Base-by-base conservation (phyloP, 129 eudicot species). In the Artemisia annua region DNA sequence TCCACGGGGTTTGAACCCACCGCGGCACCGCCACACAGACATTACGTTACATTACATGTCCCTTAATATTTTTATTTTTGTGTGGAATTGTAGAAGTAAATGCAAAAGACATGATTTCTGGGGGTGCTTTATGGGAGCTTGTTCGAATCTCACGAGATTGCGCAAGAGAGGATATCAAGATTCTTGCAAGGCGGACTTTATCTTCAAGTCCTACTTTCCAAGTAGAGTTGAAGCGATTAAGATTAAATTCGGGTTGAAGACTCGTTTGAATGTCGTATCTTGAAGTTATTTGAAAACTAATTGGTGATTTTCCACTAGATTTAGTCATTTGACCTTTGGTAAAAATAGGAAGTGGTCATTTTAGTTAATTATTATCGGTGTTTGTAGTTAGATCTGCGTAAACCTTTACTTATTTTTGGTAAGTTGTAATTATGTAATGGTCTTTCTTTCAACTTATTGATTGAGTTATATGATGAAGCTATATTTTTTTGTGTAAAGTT, bases 61-160 rank as follows among this genome's bases (percentile, higher is more conserved):
- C 2, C 26, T 24, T 24, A 24, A 24, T 0, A 2, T 24, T 24
- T 24, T 24, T 24, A 24, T 24, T 24, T 1, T 24, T 24, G 26
- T 24, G 26, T 24, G 26, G 26, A 24, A 24, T 24, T 70, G 5
- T 82, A 91, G 97, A 91, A 76, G 93, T 77, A 32, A 91, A 91
- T 78, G 91, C 96, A 4, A 88, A 81, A 71, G 93, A 91, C 77
- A 84, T 91, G 91, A 82, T 88, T 12, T 74, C 63, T 52, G 96
- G 87, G 62, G 96, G 97, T 81, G 97, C 96, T 2, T 63, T 91
- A 51, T 86, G 96, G 97, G 97, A 91, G 85, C 97, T 91, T 61
- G 93, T 86, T 72, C 88, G 96, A n/a, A 86, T 91, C 51, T 88
- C 97, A 49, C 81, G 96, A 65, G 97, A 91, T 55, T 91, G 97